Percentiles rank a stretch among this genome's conserved stretches.
These are phyloP conservation scores for Aspergillus aculeatus DNA, from an alignment of 2,329 filamentous ascomycete genomes.

Conservation along the genomic window DNA sequence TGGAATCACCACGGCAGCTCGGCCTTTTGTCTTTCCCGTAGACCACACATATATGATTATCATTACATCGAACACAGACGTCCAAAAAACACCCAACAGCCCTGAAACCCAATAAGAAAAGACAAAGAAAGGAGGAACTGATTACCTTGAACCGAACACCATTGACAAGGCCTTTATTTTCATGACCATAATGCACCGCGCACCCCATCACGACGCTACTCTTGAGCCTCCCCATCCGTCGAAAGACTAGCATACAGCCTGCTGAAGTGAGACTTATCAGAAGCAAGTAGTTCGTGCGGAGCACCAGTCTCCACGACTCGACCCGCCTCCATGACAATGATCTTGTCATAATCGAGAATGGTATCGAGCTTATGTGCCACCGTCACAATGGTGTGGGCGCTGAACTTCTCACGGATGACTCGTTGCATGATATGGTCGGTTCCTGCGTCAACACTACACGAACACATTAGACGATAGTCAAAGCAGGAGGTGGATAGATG, in stretches of 20 bases:
- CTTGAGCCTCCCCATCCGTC: conserved; percentile 18
- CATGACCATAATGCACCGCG: neutral
- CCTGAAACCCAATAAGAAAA: too few relatives aligned
- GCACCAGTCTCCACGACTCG: conserved; percentile 37
- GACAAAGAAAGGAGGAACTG: too few relatives aligned
- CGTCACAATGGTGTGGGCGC: conserved; percentile 58
- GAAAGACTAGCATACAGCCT: conserved; percentile 32
- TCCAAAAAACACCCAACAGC: too few relatives aligned
- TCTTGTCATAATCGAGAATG: conserved; percentile 41
- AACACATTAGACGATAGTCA: conserved; percentile 10
- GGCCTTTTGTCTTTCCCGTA: too few relatives aligned
- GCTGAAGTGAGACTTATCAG: conserved; percentile 37
- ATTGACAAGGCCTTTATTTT: too few relatives aligned
- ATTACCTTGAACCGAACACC: too few relatives aligned
- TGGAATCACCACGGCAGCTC: too few relatives aligned
- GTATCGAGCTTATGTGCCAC: conserved; percentile 57
- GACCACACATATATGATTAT: too few relatives aligned
- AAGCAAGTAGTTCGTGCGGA: conserved; percentile 37
- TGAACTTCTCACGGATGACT: conserved; percentile 55
- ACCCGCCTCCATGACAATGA: conserved; percentile 39
- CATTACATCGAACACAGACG: too few relatives aligned
- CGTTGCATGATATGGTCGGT: conserved; percentile 60
- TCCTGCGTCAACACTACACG: conserved; percentile 53
- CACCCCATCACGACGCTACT: neutral
- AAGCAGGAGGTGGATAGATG: conserved; percentile 11